Percentiles rank a stretch among this genome's conserved stretches.
These are phyloP conservation scores for Colletotrichum gloeosporioides DNA, from an alignment of 2,329 filamentous ascomycete species.

Conservation along the genomic window DNA sequence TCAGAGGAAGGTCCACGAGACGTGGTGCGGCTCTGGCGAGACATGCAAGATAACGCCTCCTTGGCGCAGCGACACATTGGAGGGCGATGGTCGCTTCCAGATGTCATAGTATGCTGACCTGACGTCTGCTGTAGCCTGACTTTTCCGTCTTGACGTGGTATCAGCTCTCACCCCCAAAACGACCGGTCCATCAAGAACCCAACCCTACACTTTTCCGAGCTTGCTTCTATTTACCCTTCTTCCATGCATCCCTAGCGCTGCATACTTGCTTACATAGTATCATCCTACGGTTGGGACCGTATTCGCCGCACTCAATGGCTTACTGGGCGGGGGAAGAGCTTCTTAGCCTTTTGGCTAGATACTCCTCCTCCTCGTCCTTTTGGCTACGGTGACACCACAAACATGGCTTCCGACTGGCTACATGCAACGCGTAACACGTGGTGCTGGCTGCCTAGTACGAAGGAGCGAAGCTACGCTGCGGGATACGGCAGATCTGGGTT, in stretches of 20 bases:
- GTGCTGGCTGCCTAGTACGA: background rate
- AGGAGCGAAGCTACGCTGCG: background rate
- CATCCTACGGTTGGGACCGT: background rate
- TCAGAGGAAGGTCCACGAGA: background rate
- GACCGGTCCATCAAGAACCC: background rate
- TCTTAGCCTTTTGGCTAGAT: background rate
- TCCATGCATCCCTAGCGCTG: background rate
- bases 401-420: background rate
- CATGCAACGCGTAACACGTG: background rate
- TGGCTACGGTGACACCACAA: background rate
- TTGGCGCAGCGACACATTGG: background rate
- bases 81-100: background rate
- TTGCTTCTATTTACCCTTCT: background rate
- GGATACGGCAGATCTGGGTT: background rate
- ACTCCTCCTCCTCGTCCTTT: background rate
- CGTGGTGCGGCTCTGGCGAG: background rate
- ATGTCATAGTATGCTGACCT: conserved; percentile 2
- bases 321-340: background rate
- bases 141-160: background rate
- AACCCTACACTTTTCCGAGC: background rate
- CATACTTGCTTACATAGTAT: background rate
- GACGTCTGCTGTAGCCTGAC: background rate
- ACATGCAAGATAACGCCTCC: background rate
- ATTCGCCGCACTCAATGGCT: background rate
- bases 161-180: background rate